Conservation (phyloP, 140 eudicot genomes). For the Flaveria floridana region DNA sequence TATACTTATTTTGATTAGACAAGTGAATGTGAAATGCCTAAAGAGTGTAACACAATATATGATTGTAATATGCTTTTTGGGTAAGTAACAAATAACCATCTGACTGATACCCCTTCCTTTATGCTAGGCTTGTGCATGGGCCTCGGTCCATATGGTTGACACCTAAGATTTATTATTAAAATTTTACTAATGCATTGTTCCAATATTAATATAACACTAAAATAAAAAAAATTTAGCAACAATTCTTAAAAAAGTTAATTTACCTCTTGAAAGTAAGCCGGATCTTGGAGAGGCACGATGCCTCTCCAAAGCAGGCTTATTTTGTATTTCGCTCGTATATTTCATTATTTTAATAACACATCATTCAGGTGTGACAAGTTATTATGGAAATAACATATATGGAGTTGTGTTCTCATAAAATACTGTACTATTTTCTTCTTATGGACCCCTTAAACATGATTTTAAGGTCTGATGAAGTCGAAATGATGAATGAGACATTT, state of each 20-base stretch:
- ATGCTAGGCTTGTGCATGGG: not conserved
- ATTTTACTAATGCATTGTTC: too few relatives aligned
- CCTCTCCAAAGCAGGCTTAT: not conserved
- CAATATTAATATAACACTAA: too few relatives aligned
- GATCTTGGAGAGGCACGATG: not conserved
- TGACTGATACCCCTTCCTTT: not conserved
- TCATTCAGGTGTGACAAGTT: not conserved
- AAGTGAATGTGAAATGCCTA: conserved; percentile 6
- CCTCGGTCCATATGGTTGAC: not conserved
- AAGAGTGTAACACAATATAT: not conserved
- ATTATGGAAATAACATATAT: not conserved
- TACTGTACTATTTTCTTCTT: conserved; percentile 1
- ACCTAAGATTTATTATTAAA: too few relatives aligned
- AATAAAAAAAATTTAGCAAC: too few relatives aligned
- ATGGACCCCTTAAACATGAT: conserved; percentile 19
- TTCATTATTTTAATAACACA: not conserved
- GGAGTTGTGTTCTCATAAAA: conserved; percentile 2
- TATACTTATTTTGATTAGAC: not conserved
- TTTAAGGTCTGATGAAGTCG: not conserved
- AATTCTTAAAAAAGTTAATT: not conserved
- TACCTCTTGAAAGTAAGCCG: not conserved
- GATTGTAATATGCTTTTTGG: not conserved
- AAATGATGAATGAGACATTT: conserved; percentile 31
- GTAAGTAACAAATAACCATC: not conserved
- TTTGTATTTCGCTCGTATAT: not conserved